phyloP scores from a whole-genome alignment of 345 rosid species.

The Gossypium mustelinum region DNA sequence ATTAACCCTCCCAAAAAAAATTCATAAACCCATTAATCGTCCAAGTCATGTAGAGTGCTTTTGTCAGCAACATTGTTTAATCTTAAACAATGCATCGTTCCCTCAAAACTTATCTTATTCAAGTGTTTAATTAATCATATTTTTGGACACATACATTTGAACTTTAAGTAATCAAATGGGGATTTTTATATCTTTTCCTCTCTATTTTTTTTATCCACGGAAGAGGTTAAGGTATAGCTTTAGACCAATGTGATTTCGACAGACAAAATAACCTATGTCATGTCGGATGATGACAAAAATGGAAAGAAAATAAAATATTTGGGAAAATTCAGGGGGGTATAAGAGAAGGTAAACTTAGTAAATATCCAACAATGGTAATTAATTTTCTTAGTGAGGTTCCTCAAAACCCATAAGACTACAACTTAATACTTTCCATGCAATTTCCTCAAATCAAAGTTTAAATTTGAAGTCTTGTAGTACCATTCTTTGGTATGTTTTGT shows the following conservation, averaged over 20 bases:
- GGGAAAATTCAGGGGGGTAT: neutral
- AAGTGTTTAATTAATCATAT: neutral
- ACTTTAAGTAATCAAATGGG: neutral
- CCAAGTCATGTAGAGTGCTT: neutral
- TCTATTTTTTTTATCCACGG: neutral
- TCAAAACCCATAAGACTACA: conserved; percentile 7
- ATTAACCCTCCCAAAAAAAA: too few species aligned
- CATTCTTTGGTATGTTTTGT: neutral
- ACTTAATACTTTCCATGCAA: conserved; percentile 15
- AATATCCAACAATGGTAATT: neutral
- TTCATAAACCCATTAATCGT: neutral
- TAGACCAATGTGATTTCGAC: neutral
- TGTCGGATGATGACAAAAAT: neutral
- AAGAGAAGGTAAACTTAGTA: neutral
- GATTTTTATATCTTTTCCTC: neutral
- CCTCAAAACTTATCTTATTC: neutral
- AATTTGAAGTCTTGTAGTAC: neutral
- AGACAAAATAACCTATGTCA: neutral
- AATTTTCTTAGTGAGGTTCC: conserved; percentile 5
- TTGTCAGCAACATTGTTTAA: neutral
- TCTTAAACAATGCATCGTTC: neutral
- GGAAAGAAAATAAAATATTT: neutral
- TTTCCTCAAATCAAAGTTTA: conserved; percentile 7
- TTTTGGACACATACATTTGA: neutral
- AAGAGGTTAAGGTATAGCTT: neutral